Evolutionary conservation across 768 basidiomycete genomes (phyloP), one percentile per base, ranked within the genome.

Genomic region (Leccinum disarticulatum): DNA sequence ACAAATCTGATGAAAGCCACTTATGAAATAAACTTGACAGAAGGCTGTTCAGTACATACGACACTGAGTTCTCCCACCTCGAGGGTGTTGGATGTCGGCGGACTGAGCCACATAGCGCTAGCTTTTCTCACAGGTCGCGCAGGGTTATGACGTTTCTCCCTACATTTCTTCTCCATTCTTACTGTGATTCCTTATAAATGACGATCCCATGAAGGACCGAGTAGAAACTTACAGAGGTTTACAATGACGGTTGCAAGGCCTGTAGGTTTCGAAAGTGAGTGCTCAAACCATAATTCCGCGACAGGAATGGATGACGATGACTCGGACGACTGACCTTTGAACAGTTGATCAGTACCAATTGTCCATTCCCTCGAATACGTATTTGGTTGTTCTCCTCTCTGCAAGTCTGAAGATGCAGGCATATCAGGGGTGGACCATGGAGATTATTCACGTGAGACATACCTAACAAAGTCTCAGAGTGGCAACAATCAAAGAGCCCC

Each of bases 401-500:
- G 60, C 53, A 73, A 56, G 50, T 71, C 70, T 72, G n/a, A 6
- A 9, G n/a, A 22, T 33, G 41, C 41, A 11, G 4, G 5, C 22
- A 19, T 7, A 15, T 50, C 33, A 53, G 11, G 15, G 15, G 38
- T 17, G 41, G 10, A 41, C 38, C 17, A 38, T 17, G 17, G 9
- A n/a, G 13, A 51, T n/a, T 2, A 31, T 56, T 28, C 14, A 8
- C 19, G 11, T 19, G 5, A 35, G 4, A 60, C 52, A 52, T 52
- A 73, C 71, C 68, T 25, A 72, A 48, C 6, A 73, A 33, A 9
- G 51, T 64, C 13, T 73, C 71, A 0, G 71, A 73, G 19, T 73
- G 71, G 17, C 72, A 73, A 4, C 72, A 72, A 27, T 72, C 72
- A 1, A 73, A 63, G n/a, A 72, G 60, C 4, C 64, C 66, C 72